Evolutionary conservation across 768 basidiomycete genomes (phyloP), one percentile per base, ranked within the genome.

Genomic region (Rubroboletus pulcherrimus): DNA sequence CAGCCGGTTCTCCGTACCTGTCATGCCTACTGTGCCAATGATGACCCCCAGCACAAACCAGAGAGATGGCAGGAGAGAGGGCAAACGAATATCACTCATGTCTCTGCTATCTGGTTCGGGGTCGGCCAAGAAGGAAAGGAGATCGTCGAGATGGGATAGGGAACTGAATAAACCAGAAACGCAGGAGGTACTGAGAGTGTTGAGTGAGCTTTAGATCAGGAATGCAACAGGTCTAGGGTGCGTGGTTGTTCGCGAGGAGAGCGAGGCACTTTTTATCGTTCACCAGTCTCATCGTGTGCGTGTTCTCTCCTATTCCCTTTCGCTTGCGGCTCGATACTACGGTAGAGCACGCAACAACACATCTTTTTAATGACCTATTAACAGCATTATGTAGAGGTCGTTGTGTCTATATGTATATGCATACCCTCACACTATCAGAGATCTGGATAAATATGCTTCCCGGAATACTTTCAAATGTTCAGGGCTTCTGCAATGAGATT

Each of bases 1-100:
- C n/a, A 45, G 3, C 11, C 56, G 70, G 26, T 56, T 60, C 45
- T 70, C 68, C 0, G 40, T 69, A 14, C 63, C 69, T 19, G 41
- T 34, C 10, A 14, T 12, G 15, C 43, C 35, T 26, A 5, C 51
- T 15, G 2, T 19, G 14, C 30, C 52, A 8, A 39, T 5, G 24
- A 15, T 17, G 37, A 10, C 19, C 26, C 3, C 40, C 1, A 7
- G 24, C 39, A 40, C 42, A 48, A 30, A 47, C 43, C 29, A 37
- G 15, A 35, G 19, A 26, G n/a, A 29, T 12, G 12, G 46, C 19
- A 49, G n/a, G 34, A 40, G 33, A 14, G 48, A 48, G 39, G 56
- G 42, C 43, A 61, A 47, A 26, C 59, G 55, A 1, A 3, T 26
- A 2, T 61, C 57, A 1, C 7, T 50, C 10, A 15, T 51, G 12